Percentiles rank a stretch among this genome's conserved stretches.
These are phyloP conservation scores for Dentiscutata heterogama DNA, from an alignment of 371 early-diverging fungal genomes.

Conservation along the genomic window DNA sequence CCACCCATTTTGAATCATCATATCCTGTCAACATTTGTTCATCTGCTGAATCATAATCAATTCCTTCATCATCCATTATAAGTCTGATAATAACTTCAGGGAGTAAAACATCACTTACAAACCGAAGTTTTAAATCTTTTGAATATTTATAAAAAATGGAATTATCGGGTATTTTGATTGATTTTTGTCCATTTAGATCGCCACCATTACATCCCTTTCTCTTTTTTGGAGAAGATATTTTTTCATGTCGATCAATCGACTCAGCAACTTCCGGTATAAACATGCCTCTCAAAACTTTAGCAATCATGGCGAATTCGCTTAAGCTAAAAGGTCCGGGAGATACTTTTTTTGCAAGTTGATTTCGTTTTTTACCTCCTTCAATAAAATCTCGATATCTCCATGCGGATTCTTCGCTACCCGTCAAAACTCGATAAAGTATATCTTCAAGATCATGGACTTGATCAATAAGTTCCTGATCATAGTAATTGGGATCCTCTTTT, in stretches of 20 bases:
- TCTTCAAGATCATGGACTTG: not conserved
- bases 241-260: slow-evolving; percentile 9
- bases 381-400: slow-evolving; percentile 36
- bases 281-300: slow-evolving; percentile 17
- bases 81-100: slow-evolving; percentile 36
- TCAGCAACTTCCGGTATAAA: slow-evolving; percentile 30
- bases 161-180: not conserved
- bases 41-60: slow-evolving; percentile 36
- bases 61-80: slow-evolving; percentile 20
- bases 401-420: slow-evolving; percentile 11
- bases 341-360: slow-evolving; percentile 6
- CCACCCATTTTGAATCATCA: slow-evolving; percentile 28
- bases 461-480: not conserved
- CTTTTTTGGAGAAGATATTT: not conserved
- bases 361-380: slow-evolving; percentile 27
- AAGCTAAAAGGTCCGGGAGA: slow-evolving; percentile 23
- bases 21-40: slow-evolving; percentile 8
- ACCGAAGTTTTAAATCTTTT: slow-evolving; percentile 25
- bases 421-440: slow-evolving; percentile 13
- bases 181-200: not conserved
- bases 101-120: slow-evolving; percentile 36
- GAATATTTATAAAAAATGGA: slow-evolving; percentile 22
- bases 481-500: slow-evolving; percentile 19
- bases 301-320: slow-evolving; percentile 15
- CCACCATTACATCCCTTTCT: not conserved